A percentile compares a stretch with the other conserved stretches of the same genome.
phyloP scores from a whole-genome alignment of 2,329 filamentous ascomycete species.

The Magnaporthiopsis rhizophila region DNA sequence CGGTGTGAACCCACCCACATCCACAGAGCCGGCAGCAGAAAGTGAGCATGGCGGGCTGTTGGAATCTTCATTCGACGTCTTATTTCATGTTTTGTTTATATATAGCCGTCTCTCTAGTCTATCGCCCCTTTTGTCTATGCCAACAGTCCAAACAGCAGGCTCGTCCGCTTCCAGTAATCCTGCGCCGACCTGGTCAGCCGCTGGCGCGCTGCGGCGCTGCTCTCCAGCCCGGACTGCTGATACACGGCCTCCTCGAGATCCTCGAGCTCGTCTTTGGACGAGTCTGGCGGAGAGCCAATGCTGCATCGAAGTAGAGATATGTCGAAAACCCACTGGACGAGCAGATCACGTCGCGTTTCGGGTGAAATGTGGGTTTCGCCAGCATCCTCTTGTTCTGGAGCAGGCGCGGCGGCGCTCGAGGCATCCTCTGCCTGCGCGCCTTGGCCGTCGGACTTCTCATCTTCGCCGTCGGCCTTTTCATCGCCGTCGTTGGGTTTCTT shows the following conservation, averaged over 20 bases:
- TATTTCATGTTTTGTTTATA: constrained; percentile 5
- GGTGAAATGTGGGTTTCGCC: background rate
- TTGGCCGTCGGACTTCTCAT: background rate
- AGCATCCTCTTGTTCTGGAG: background rate
- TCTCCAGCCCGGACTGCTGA: constrained; percentile 37
- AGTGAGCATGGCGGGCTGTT: background rate
- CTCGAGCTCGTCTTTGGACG: constrained; percentile 25
- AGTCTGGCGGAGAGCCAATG: constrained; percentile 25
- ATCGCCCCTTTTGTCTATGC: constrained; percentile 26
- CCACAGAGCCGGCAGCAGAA: too few species aligned
- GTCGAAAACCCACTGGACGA: constrained; percentile 56
- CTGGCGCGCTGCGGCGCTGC: constrained; percentile 34
- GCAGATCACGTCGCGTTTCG: constrained; percentile 35
- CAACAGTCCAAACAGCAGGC: constrained; percentile 72
- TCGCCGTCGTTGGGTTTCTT: too few species aligned
- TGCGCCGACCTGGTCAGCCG: constrained; percentile 55
- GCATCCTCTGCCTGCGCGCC: constrained; percentile 10
- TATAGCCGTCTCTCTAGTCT: constrained; percentile 2
- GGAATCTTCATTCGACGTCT: constrained; percentile 6
- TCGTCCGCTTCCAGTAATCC: constrained; percentile 79
- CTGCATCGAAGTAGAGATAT: constrained; percentile 40
- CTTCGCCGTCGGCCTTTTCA: too few species aligned
- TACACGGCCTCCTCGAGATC: constrained; percentile 38
- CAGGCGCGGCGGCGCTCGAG: too few species aligned
- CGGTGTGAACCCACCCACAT: too few species aligned